Evolutionary conservation across 2,329 filamentous ascomycete species (phyloP).

Genomic region (Aspergillaceae sp.): DNA sequence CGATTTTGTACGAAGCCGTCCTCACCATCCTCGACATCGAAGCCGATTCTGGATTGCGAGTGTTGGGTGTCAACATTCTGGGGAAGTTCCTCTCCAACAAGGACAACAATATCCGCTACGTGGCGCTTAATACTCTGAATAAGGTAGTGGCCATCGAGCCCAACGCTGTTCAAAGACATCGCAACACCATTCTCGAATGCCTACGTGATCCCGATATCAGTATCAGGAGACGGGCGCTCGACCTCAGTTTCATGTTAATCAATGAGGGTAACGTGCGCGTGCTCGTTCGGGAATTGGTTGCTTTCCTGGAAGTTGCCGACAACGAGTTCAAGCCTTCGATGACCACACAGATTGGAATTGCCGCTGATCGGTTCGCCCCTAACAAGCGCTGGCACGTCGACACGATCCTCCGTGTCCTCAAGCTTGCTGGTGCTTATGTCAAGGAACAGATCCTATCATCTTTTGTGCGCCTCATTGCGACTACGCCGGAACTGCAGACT

Average conservation of each 20-base stretch:
- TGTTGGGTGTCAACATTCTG: conserved; percentile 94
- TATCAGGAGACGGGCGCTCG: conserved; percentile 87
- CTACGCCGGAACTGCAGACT: conserved; percentile 86
- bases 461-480: conserved; percentile 90
- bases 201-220: conserved; percentile 95
- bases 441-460: conserved; percentile 97
- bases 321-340: conserved; percentile 98
- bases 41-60: conserved; percentile 86
- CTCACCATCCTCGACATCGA: conserved; percentile 97
- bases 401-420: conserved; percentile 90
- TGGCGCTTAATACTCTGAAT: conserved; percentile 92
- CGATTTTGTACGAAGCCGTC: conserved; percentile 94
- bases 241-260: conserved; percentile 95
- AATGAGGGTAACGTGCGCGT: conserved; percentile 95
- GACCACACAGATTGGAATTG: conserved; percentile 96
- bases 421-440: conserved; percentile 89
- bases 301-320: conserved; percentile 93
- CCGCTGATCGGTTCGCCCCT: conserved; percentile 88
- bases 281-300: conserved; percentile 81
- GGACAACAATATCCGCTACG: conserved; percentile 98
- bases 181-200: conserved; percentile 96
- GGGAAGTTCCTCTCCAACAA: conserved; percentile 98
- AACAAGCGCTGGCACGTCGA: conserved; percentile 99
- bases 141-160: conserved; percentile 98
- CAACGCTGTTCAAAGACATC: conserved; percentile 91